Conservation (phyloP, 768 basidiomycete genomes). For the Dioszegia crocea region DNA sequence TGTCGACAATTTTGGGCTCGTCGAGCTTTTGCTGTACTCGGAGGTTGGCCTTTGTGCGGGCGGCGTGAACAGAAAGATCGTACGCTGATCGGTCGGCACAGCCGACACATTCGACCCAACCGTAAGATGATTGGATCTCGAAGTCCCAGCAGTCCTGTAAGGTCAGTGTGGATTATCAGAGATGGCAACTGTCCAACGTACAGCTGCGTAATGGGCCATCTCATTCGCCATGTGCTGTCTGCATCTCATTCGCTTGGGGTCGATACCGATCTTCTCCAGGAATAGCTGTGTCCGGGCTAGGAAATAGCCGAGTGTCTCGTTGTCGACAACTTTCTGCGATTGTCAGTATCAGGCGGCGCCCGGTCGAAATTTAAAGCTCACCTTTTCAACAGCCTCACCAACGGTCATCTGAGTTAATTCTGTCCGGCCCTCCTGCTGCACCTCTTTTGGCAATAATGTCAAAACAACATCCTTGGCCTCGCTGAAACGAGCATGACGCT, state of each 20-base stretch:
- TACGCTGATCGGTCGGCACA: constrained; percentile 98
- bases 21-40: constrained; percentile 81
- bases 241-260: constrained; percentile 78
- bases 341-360: background rate
- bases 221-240: constrained; percentile 98
- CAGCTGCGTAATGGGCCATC: constrained; percentile 97
- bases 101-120: constrained; percentile 98
- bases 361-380: constrained; percentile 17
- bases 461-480: constrained; percentile 74
- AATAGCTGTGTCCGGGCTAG: constrained; percentile 86
- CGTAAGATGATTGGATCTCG: constrained; percentile 86
- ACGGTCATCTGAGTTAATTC: constrained; percentile 64
- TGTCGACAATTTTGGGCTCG: constrained; percentile 77
- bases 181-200: constrained; percentile 11
- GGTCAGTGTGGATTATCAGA: background rate
- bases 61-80: constrained; percentile 83
- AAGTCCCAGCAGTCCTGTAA: constrained; percentile 91
- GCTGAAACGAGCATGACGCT: constrained; percentile 74
- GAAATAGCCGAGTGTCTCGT: constrained; percentile 97
- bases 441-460: constrained; percentile 71
- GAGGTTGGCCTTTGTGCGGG: constrained; percentile 75
- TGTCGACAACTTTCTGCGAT: constrained; percentile 71
- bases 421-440: constrained; percentile 72
- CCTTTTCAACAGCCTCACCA: constrained; percentile 78
- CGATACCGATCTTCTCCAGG: constrained; percentile 83